A percentile compares a stretch with the other conserved stretches of the same genome.
Evolutionary conservation across 805 yeast species (phyloP).

Genomic region (Candida boleticola): DNA sequence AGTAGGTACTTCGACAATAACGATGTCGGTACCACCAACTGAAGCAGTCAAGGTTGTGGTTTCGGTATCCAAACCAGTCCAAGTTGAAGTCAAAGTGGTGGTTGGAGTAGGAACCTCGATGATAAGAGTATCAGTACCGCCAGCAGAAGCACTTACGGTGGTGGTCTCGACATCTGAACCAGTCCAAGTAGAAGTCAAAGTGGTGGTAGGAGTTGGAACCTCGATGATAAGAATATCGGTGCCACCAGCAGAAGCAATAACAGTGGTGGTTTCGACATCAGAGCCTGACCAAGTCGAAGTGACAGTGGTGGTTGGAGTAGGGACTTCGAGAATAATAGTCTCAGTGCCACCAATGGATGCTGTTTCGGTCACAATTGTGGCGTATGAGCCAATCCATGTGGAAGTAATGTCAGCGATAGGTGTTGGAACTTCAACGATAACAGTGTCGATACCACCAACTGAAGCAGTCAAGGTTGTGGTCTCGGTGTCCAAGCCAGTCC

Average conservation of each 20-base stretch:
- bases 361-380: too few relatives aligned
- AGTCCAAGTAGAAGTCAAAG: constrained; percentile 8
- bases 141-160: constrained; percentile 4
- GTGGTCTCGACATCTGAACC: constrained; percentile 9
- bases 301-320: constrained; percentile 3
- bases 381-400: too few relatives aligned
- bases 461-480: too few relatives aligned
- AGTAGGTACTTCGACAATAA: constrained; percentile 1
- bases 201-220: background rate
- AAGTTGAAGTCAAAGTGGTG: constrained; percentile 3
- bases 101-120: constrained; percentile 7
- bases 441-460: too few relatives aligned
- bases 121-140: constrained; percentile 5
- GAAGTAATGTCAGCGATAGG: too few relatives aligned
- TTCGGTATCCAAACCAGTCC: constrained; percentile 10
- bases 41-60: constrained; percentile 5
- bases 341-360: constrained; percentile 8
- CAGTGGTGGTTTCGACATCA: constrained; percentile 5
- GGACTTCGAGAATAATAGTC: constrained; percentile 12
- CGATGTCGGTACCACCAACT: constrained; percentile 1
- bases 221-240: constrained; percentile 5
- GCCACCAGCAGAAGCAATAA: constrained; percentile 3
- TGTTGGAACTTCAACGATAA: too few relatives aligned
- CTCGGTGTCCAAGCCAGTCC: too few relatives aligned
- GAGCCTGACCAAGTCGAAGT: constrained; percentile 9